phyloP scores from a whole-genome alignment of 2,329 filamentous ascomycete species.

The Decorospora gaudefroyi region DNA sequence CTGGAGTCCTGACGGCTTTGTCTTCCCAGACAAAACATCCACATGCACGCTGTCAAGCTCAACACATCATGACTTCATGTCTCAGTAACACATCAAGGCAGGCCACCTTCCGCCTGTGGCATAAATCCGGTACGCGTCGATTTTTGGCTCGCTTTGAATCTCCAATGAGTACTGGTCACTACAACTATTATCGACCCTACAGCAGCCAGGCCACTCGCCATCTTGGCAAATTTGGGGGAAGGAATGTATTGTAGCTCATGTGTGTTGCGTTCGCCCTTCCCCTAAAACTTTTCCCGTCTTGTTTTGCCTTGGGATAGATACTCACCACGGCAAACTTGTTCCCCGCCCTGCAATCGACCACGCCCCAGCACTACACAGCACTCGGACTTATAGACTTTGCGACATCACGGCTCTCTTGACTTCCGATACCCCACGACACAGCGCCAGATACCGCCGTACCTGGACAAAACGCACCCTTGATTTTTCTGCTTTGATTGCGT shows the following conservation, averaged over 20 bases:
- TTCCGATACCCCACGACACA: neutral
- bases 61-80: neutral
- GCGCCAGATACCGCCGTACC: neutral
- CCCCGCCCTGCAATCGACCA: neutral
- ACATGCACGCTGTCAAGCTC: neutral
- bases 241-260: slow-evolving; percentile 2
- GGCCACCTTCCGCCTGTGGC: neutral
- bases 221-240: neutral
- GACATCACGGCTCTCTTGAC: neutral
- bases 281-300: neutral
- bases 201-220: slow-evolving; percentile 1
- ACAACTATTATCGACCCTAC: slow-evolving; percentile 6
- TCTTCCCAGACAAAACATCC: neutral
- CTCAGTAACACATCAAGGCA: neutral
- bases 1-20: slow-evolving; percentile 20
- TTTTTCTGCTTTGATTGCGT: neutral
- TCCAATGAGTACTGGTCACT: slow-evolving; percentile 10
- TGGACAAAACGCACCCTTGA: neutral
- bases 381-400: neutral
- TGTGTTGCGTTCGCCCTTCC: neutral
- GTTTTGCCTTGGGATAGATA: neutral
- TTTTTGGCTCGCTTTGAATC: slow-evolving; percentile 14
- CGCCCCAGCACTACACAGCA: neutral
- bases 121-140: slow-evolving; percentile 16
- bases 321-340: neutral